A percentile compares a stretch with the other conserved stretches of the same genome.
Conservation (phyloP, 257 asterid species). For the Cruciata laevipes region DNA sequence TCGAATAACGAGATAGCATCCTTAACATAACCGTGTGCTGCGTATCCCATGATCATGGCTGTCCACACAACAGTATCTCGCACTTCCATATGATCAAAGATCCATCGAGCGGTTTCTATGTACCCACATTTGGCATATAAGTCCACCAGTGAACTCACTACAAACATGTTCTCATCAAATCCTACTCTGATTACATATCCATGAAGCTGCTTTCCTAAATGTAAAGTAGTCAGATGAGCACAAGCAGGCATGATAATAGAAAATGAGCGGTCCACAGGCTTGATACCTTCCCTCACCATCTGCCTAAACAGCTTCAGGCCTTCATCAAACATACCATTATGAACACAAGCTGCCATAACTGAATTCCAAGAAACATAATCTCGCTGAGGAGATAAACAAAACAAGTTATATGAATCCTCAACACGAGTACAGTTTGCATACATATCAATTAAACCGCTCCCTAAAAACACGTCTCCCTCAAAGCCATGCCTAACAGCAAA, state of each 20-base stretch:
- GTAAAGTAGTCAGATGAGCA: slow-evolving; percentile 59
- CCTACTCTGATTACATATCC: slow-evolving; percentile 54
- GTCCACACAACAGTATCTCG: slow-evolving; percentile 79
- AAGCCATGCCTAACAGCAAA: slow-evolving; percentile 56
- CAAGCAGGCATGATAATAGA: slow-evolving; percentile 91
- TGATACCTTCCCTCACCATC: slow-evolving; percentile 51
- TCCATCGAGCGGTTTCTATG: slow-evolving; percentile 45
- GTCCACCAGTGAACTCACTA: slow-evolving; percentile 78
- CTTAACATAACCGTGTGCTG: slow-evolving; percentile 58
- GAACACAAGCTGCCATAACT: slow-evolving; percentile 69
- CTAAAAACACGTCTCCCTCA: slow-evolving; percentile 54
- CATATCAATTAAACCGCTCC: slow-evolving; percentile 89
- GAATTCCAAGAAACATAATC: slow-evolving; percentile 84
- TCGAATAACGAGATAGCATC: slow-evolving; percentile 59
- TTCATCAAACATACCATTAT: slow-evolving; percentile 65
- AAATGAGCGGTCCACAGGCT: slow-evolving; percentile 68
- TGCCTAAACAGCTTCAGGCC: slow-evolving; percentile 64
- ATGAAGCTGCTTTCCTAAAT: slow-evolving; percentile 85
- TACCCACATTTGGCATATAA: slow-evolving; percentile 93
- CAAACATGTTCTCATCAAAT: slow-evolving; percentile 48
- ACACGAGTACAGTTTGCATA: slow-evolving; percentile 63
- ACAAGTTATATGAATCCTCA: slow-evolving; percentile 61
- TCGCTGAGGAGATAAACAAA: slow-evolving; percentile 36
- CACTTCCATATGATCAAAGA: slow-evolving; percentile 58
- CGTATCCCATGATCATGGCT: slow-evolving; percentile 88